Base-by-base conservation (phyloP, 2,329 filamentous ascomycete genomes). In the Periconia sp. region DNA sequence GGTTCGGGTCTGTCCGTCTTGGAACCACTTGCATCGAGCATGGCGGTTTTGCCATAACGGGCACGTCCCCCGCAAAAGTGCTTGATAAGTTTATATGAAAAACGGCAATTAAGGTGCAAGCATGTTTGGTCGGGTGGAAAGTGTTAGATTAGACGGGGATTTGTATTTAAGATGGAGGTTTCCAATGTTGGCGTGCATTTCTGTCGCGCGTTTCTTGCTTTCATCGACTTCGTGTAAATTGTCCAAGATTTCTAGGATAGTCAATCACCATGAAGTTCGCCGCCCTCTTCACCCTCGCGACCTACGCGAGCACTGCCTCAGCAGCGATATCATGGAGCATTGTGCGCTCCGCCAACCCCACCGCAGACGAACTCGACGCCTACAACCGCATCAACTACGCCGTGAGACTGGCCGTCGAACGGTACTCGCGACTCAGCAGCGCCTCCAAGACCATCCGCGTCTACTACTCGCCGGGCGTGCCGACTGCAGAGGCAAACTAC, bases 401-500 rank as follows among this genome's bases (percentile, higher is more conserved):
- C 9, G 71, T 71, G 68, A 61, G 57, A 30, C 62, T 63, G 18
- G 69, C 69, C 23, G 63, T 66, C 13, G 59, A 62, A 1, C 64
- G 67, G 35, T 70, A 71, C 45, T 43, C 48, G 19, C 60, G 54
- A 44, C 62, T 57, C 55, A 64, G 62, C 14, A 52, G 57, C 17
- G 60, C 64, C 37, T 60, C 54, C 33, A 72, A 72, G 40, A 59
- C 45, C 6, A 65, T 72, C 43, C 57, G 57, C 18, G 67, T 71
- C 11, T 58, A 58, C 48, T 72, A 72, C 52, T 58, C 57, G 2
- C 68, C 69, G 2, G 61, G 69, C 33, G 69, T 72, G 0, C 67
- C 68, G 8, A 72, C 69, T 7, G 68, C 69, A 1, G 69, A 72
- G 52, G 69, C 68, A n/a, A 64, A 59, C 51, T 72, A 70, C 60